Conservation (phyloP, 331 rosid genomes). For the Dryas integrifolia region DNA sequence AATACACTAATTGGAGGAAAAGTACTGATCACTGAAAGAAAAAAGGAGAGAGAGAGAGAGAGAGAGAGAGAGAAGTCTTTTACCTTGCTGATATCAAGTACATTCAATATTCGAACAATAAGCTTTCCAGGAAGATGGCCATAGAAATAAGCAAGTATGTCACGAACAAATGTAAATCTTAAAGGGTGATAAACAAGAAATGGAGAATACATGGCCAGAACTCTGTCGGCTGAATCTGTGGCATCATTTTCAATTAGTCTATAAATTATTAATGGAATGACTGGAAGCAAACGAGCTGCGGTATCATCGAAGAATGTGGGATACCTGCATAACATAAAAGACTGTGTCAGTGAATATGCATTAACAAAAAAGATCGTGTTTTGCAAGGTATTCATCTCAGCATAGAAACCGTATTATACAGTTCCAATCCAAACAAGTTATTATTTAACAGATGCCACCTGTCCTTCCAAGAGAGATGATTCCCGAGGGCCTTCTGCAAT, state of each 20-base stretch:
- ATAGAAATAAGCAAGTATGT: constrained; percentile 95
- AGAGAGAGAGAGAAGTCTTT: constrained; percentile 16
- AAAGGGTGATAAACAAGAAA: constrained; percentile 80
- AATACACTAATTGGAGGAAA: constrained; percentile 24
- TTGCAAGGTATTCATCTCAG: background rate
- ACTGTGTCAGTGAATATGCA: constrained; percentile 25
- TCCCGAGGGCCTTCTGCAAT: constrained; percentile 90
- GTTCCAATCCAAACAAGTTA: background rate
- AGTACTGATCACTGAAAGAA: constrained; percentile 20
- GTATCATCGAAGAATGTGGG: constrained; percentile 91
- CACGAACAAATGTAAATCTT: constrained; percentile 92
- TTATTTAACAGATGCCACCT: constrained; percentile 47
- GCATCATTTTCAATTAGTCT: constrained; percentile 94
- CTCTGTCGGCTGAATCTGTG: constrained; percentile 73
- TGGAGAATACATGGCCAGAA: constrained; percentile 56
- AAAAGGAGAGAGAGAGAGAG: background rate
- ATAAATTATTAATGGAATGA: constrained; percentile 84
- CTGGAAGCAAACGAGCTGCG: constrained; percentile 91
- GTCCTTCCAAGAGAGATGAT: constrained; percentile 96
- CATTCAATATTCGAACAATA: constrained; percentile 69
- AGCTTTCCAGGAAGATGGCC: constrained; percentile 88
- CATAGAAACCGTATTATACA: constrained; percentile 1
- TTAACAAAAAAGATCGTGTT: background rate
- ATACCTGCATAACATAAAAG: constrained; percentile 47
- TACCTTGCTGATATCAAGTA: constrained; percentile 86